phyloP scores from a whole-genome alignment of 208 protist genomes.

The Crithidia bombi region DNA sequence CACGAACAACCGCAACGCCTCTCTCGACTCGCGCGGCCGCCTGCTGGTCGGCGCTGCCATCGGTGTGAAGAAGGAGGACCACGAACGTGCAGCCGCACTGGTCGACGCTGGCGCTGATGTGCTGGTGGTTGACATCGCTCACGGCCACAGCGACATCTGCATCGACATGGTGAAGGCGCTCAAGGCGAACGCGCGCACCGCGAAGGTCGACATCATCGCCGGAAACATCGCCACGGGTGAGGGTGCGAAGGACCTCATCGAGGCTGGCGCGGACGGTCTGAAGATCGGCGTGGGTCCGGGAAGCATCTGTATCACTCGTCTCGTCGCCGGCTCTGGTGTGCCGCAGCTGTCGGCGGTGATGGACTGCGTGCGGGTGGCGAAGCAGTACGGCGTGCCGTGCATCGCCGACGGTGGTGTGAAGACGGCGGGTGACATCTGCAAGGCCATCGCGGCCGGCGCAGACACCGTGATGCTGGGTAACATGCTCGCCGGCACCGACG shows the following conservation, averaged over 20 bases:
- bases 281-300: slow-evolving; percentile 91
- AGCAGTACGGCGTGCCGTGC: slow-evolving; percentile 71
- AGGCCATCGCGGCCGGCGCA: slow-evolving; percentile 89
- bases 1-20: slow-evolving; percentile 67
- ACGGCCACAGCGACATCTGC: slow-evolving; percentile 88
- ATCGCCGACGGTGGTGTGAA: slow-evolving; percentile 92
- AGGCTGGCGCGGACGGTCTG: slow-evolving; percentile 88
- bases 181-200: slow-evolving; percentile 69
- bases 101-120: slow-evolving; percentile 82
- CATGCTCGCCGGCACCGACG: slow-evolving; percentile 91
- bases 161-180: slow-evolving; percentile 85
- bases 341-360: slow-evolving; percentile 90
- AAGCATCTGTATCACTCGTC: slow-evolving; percentile 90
- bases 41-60: slow-evolving; percentile 87
- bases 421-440: slow-evolving; percentile 84
- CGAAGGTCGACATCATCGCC: slow-evolving; percentile 82
- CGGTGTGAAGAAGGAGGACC: slow-evolving; percentile 84
- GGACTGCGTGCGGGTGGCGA: slow-evolving; percentile 69
- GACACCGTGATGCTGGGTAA: slow-evolving; percentile 91
- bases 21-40: slow-evolving; percentile 73
- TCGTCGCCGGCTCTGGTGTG: slow-evolving; percentile 85
- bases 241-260: slow-evolving; percentile 84
- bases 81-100: slow-evolving; percentile 60
- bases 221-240: slow-evolving; percentile 90
- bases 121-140: slow-evolving; percentile 92